phyloP scores from a whole-genome alignment of 1,139 yeast genomes.

The Suhomyces atakaporum region DNA sequence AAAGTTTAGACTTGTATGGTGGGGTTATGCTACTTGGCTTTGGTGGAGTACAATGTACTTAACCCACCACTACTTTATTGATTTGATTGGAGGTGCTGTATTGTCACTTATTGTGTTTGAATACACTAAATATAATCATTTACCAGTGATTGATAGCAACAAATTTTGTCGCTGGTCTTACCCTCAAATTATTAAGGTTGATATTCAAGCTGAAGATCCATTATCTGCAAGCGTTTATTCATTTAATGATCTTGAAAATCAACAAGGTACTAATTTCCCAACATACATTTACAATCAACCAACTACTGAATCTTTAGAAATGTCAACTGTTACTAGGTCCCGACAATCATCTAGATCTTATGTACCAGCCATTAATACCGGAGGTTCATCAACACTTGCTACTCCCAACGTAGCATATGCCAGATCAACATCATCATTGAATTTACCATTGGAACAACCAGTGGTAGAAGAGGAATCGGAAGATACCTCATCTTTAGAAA shows the following conservation, averaged over 20 bases:
- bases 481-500: conserved; percentile 31
- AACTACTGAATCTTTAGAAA: conserved; percentile 28
- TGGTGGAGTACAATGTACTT: conserved; percentile 99
- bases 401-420: conserved; percentile 10
- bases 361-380: conserved; percentile 16
- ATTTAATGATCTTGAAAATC: conserved; percentile 11
- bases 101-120: conserved; percentile 71
- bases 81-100: conserved; percentile 86
- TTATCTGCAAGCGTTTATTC: conserved; percentile 19
- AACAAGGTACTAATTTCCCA: conserved; percentile 2
- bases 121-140: conserved; percentile 67
- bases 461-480: conserved; percentile 28
- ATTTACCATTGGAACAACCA: conserved; percentile 14
- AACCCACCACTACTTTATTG: conserved; percentile 93
- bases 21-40: conserved; percentile 80
- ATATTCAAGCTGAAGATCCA: conserved; percentile 38
- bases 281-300: conserved; percentile 5
- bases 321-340: conserved; percentile 31
- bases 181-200: conserved; percentile 31
- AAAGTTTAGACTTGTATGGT: conserved; percentile 58
- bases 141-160: conserved; percentile 67
- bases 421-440: conserved; percentile 21
- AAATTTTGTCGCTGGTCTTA: conserved; percentile 89
- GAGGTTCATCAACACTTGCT: conserved; percentile 9
- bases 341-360: conserved; percentile 33